Base-by-base conservation (phyloP, 495 filamentous ascomycete species). In the Neurospora sp. region DNA sequence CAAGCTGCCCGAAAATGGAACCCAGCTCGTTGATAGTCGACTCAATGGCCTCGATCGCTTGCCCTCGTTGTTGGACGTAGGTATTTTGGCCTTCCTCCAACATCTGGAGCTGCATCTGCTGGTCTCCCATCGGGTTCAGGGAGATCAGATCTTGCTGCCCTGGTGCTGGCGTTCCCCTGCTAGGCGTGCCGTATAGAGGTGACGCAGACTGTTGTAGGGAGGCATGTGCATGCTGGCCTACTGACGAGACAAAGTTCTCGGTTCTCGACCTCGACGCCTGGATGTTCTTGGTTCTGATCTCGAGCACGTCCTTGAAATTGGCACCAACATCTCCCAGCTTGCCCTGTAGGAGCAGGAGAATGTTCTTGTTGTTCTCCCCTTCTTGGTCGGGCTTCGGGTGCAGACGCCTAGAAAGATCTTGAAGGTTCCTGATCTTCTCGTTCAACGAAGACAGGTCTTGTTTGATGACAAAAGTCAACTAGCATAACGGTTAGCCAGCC, bases 241-340 rank as follows among this genome's bases (percentile, higher is more conserved):
- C 93, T 15, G 92, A 93, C 3, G 92, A 94, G 31, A 98, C 92
- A 75, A 99, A 99, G 78, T 98, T 96, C 81, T 99, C 96, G 70
- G 96, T 98, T 72, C 96, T 85, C 54, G 93, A 91, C 42, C 93
- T 88, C 62, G 93, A 95, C 15, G 96, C 96, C 82, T 98, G 96
- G 70, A 98, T 97, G 82, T 99, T 99, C 85, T 98, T 97, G 66
- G 96, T 99, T 39, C 96, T 90, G 31, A 97, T 93, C 79, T 99
- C 96, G 15, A 98, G 87, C 0, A 98, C 95, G 76, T 98, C 95
- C 77, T 98, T 98, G 88, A 99, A 98, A 80, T 93, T 97, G 66
- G 91, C 92, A 36, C 91, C 90, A 9, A 99, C 96, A 76, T 96
- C 93, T n/a, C 93, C 93, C 28, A 99, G 87, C 80, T 97, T 98